Percentiles rank a stretch among this genome's conserved stretches.
Conservation (phyloP, 495 filamentous ascomycete species). For the Xylaria telfairii region DNA sequence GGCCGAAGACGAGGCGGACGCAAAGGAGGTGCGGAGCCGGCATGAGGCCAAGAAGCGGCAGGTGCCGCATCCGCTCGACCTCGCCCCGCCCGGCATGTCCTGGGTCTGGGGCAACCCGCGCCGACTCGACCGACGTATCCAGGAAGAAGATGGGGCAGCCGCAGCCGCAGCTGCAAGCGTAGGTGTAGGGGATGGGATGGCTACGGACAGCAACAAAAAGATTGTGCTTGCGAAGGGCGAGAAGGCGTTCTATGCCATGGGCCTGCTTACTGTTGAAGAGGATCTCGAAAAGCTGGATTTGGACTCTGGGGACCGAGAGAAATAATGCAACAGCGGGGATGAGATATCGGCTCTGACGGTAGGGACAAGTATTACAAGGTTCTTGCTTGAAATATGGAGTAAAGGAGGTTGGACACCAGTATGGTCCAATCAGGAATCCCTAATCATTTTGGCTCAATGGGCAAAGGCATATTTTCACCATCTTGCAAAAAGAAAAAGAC, state of each 20-base stretch:
- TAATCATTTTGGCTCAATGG: background rate
- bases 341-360: slow-evolving; percentile 17
- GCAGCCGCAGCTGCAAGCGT: slow-evolving; percentile 19
- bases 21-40: slow-evolving; percentile 29
- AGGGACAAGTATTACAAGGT: slow-evolving; percentile 6
- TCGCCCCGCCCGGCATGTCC: slow-evolving; percentile 33
- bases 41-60: slow-evolving; percentile 23
- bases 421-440: slow-evolving; percentile 8
- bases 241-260: slow-evolving; percentile 59
- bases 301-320: slow-evolving; percentile 31
- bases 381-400: background rate
- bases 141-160: slow-evolving; percentile 37
- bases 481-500: slow-evolving; percentile 6
- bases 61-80: slow-evolving; percentile 12
- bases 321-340: slow-evolving; percentile 13
- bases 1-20: slow-evolving; percentile 31
- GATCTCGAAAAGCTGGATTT: slow-evolving; percentile 58
- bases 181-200: slow-evolving; percentile 23
- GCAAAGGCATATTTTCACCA: background rate
- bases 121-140: slow-evolving; percentile 49
- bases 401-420: background rate
- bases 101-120: slow-evolving; percentile 50
- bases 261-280: slow-evolving; percentile 56
- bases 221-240: slow-evolving; percentile 55
- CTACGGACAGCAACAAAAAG: slow-evolving; percentile 30